phyloP scores from a whole-genome alignment of 306 rosid genomes.

The Vigna hirtella region DNA sequence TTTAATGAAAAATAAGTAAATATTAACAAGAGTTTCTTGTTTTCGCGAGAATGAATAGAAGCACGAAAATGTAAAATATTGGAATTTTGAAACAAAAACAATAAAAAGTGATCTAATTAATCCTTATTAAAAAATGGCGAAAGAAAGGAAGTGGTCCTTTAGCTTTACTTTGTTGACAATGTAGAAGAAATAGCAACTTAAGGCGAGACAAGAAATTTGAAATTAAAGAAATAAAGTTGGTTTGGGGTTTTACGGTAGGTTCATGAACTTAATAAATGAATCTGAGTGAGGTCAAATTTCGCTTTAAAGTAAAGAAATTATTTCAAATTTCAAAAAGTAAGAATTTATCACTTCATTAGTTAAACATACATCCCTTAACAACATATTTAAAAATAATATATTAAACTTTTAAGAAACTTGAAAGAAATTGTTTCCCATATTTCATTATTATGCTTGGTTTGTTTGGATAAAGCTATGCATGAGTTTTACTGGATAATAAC shows the following conservation, averaged over 20 bases:
- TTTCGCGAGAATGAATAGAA: too few relatives aligned
- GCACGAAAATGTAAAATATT: too few relatives aligned
- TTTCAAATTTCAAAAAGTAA: background rate
- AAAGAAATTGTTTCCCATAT: too few relatives aligned
- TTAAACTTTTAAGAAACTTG: too few relatives aligned
- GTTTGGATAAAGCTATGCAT: too few relatives aligned
- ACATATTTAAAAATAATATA: too few relatives aligned
- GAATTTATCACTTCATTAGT: background rate
- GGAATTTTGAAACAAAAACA: too few relatives aligned
- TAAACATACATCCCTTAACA: background rate
- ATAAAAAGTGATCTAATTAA: too few relatives aligned
- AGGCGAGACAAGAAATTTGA: background rate
- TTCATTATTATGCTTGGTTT: too few relatives aligned
- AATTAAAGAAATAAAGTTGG: background rate
- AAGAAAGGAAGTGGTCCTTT: background rate
- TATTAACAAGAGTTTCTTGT: too few relatives aligned
- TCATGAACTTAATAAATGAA: slow-evolving; percentile 8
- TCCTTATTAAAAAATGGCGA: background rate
- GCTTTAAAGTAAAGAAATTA: background rate
- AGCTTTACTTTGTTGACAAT: background rate
- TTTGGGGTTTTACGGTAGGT: background rate
- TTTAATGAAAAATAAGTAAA: background rate
- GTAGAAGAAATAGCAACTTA: background rate
- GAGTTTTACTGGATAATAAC: too few relatives aligned
- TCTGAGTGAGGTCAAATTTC: background rate